Percentiles rank a stretch among this genome's conserved stretches.
These are phyloP conservation scores for Zalerion maritima DNA, from an alignment of 495 filamentous ascomycete genomes.

Conservation along the genomic window DNA sequence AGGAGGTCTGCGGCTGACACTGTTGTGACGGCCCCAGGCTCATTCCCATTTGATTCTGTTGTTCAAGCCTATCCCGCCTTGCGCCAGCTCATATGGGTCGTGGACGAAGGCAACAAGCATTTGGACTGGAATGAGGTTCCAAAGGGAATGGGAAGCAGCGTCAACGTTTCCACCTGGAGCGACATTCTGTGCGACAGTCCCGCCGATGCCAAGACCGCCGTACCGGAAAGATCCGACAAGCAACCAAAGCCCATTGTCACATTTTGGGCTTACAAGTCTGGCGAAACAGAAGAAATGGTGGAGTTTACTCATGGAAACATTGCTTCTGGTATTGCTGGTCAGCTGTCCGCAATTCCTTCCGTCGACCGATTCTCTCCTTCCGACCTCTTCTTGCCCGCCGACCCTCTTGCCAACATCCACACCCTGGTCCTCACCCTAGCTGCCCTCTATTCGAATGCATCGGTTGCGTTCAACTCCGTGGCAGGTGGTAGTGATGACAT, in stretches of 20 bases:
- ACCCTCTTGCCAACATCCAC: slow-evolving; percentile 65
- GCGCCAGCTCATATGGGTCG: slow-evolving; percentile 80
- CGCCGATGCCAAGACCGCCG: slow-evolving; percentile 23
- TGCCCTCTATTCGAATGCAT: slow-evolving; percentile 70
- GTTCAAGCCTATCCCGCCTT: slow-evolving; percentile 51
- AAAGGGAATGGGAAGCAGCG: slow-evolving; percentile 49
- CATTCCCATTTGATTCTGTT: slow-evolving; percentile 64
- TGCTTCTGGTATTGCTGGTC: slow-evolving; percentile 62
- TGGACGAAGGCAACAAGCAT: slow-evolving; percentile 78
- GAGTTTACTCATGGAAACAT: slow-evolving; percentile 69
- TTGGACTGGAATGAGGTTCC: slow-evolving; percentile 81
- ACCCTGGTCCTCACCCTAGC: slow-evolving; percentile 66
- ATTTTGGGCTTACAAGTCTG: slow-evolving; percentile 43
- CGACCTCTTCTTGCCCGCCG: slow-evolving; percentile 81
- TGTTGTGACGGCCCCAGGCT: slow-evolving; percentile 74
- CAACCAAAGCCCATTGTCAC: slow-evolving; percentile 40
- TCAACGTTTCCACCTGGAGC: slow-evolving; percentile 77
- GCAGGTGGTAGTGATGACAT: slow-evolving; percentile 57
- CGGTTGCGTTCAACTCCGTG: slow-evolving; percentile 79
- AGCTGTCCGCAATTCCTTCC: slow-evolving; percentile 58
- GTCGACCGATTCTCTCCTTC: slow-evolving; percentile 52
- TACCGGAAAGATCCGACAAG: slow-evolving; percentile 30
- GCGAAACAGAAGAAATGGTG: slow-evolving; percentile 48
- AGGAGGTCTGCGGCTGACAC: slow-evolving; percentile 57
- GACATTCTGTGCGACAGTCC: slow-evolving; percentile 58